phyloP scores from a whole-genome alignment of 2,329 filamentous ascomycete genomes.

The Colletotrichum noveboracense region DNA sequence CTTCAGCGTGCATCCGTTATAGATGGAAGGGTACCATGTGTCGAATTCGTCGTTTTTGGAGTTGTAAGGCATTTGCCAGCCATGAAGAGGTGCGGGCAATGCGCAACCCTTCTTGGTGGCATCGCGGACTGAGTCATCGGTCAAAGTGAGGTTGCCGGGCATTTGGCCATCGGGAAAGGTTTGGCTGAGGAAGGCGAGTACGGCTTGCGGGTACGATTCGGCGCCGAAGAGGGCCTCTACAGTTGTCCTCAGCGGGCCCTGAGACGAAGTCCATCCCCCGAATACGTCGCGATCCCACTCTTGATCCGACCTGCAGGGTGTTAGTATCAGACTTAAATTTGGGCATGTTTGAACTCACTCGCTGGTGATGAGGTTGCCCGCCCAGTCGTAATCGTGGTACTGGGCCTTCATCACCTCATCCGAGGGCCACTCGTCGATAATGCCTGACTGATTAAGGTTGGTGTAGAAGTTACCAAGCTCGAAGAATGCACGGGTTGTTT shows the following conservation, averaged over 20 bases:
- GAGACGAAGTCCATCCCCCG: neutral
- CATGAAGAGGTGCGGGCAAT: neutral
- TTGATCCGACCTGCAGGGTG: neutral
- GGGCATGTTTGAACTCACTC: neutral
- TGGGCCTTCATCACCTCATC: conserved; percentile 14
- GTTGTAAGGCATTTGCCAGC: conserved; percentile 17
- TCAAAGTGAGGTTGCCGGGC: neutral
- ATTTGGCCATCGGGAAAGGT: neutral
- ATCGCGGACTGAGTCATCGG: neutral
- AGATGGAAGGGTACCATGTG: conserved; percentile 13
- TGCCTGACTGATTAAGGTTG: neutral
- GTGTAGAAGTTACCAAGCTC: conserved; percentile 14
- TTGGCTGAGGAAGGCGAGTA: conserved; percentile 5
- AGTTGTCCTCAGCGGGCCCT: conserved; percentile 9
- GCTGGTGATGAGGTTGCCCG: conserved; percentile 14
- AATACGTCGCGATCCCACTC: conserved; percentile 7
- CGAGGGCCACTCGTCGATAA: conserved; percentile 6
- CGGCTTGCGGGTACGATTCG: conserved; percentile 3
- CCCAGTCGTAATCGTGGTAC: conserved; percentile 21
- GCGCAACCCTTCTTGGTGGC: neutral
- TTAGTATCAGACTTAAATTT: neutral
- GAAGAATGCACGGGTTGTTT: conserved; percentile 17
- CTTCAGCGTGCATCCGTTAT: conserved; percentile 6
- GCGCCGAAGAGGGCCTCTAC: conserved; percentile 15
- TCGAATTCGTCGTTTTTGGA: conserved; percentile 12